Evolutionary conservation across 2,329 filamentous ascomycete genomes (phyloP).

Genomic region (Cucurbitaria berberidis): DNA sequence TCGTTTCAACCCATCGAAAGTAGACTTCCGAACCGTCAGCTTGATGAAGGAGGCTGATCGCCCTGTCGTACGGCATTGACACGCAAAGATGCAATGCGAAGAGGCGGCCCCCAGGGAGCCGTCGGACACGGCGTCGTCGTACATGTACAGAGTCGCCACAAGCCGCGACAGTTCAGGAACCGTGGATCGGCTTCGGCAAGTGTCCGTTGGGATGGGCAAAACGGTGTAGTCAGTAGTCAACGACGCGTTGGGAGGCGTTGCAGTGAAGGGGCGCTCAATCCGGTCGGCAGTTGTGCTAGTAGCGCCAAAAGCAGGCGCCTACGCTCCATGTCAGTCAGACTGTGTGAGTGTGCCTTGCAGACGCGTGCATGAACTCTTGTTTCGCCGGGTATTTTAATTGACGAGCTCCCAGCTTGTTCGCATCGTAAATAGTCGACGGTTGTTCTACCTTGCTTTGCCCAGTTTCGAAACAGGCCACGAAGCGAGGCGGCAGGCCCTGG

Average conservation of each 20-base stretch:
- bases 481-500: slow-evolving; percentile 1
- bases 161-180: slow-evolving; percentile 3
- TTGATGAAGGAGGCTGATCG: slow-evolving; percentile 14
- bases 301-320: slow-evolving; percentile 11
- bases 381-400: slow-evolving; percentile 1
- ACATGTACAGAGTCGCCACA: slow-evolving; percentile 1
- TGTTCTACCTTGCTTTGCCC: slow-evolving; percentile 5
- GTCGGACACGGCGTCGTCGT: no score
- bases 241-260: slow-evolving; percentile 6
- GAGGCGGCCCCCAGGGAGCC: no score
- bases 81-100: not conserved
- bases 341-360: slow-evolving; percentile 17
- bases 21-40: slow-evolving; percentile 14
- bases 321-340: slow-evolving; percentile 6
- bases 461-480: slow-evolving; percentile 19
- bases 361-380: slow-evolving; percentile 13
- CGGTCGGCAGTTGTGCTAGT: slow-evolving; percentile 5
- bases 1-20: slow-evolving; percentile 29
- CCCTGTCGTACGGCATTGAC: slow-evolving; percentile 24
- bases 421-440: not conserved
- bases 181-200: slow-evolving; percentile 6
- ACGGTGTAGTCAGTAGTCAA: slow-evolving; percentile 7
- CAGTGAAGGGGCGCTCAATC: slow-evolving; percentile 8
- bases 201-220: slow-evolving; percentile 6
- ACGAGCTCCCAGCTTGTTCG: slow-evolving; percentile 2